These are phyloP conservation scores for Hamigera avellanea DNA, from an alignment of 495 filamentous ascomycete genomes.

Conservation along the genomic window DNA sequence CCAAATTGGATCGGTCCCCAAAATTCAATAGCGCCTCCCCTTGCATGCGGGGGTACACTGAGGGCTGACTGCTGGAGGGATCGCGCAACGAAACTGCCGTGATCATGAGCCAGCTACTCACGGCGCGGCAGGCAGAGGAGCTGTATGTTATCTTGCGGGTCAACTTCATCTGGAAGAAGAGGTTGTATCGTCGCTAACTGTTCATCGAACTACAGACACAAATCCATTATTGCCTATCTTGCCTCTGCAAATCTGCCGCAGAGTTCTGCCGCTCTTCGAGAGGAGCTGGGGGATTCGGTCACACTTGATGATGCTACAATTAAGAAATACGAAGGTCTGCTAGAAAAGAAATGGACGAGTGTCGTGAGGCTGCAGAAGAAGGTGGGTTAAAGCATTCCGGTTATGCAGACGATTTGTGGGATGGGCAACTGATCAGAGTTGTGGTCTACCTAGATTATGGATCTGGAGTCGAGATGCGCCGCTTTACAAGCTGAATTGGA, in stretches of 20 bases:
- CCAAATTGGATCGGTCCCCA: too few species aligned
- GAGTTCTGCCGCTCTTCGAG: slow-evolving; percentile 51
- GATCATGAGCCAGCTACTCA: slow-evolving; percentile 66
- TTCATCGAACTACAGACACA: slow-evolving; percentile 50
- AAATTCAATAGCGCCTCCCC: neutral
- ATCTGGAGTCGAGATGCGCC: slow-evolving; percentile 64
- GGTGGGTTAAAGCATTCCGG: slow-evolving; percentile 28
- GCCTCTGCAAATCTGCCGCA: slow-evolving; percentile 56
- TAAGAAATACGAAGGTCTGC: slow-evolving; percentile 79
- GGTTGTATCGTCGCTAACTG: slow-evolving; percentile 2
- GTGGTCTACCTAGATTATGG: slow-evolving; percentile 62
- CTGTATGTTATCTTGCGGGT: slow-evolving; percentile 44
- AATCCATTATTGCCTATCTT: slow-evolving; percentile 83
- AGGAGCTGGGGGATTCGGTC: slow-evolving; percentile 26
- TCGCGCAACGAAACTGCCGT: slow-evolving; percentile 9
- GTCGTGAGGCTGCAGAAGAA: slow-evolving; percentile 86
- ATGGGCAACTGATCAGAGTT: slow-evolving; percentile 6
- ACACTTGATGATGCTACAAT: slow-evolving; percentile 62
- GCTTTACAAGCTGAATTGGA: slow-evolving; percentile 74
- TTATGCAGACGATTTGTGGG: slow-evolving; percentile 4
- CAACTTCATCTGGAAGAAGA: neutral
- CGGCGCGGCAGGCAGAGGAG: slow-evolving; percentile 74
- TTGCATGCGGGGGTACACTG: slow-evolving; percentile 13
- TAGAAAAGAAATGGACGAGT: slow-evolving; percentile 97
- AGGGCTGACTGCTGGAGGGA: slow-evolving; percentile 11